Evolutionary conservation across 1,139 yeast genomes (phyloP).

Genomic region (Yamadazyma triangularis): DNA sequence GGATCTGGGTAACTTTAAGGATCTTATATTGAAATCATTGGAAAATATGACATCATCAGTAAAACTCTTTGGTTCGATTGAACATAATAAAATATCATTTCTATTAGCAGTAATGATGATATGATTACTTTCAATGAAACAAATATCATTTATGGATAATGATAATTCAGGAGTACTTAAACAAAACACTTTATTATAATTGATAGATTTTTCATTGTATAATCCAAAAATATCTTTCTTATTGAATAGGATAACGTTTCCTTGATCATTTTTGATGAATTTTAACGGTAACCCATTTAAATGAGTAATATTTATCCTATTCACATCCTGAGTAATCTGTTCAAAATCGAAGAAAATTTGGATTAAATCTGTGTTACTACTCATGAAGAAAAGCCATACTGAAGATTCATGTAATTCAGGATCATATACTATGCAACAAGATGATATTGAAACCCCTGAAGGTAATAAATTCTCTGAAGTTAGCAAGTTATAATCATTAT

Average conservation of each 20-base stretch:
- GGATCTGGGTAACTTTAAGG: slow-evolving; percentile 10
- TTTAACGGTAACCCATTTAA: slow-evolving; percentile 13
- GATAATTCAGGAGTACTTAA: slow-evolving; percentile 1
- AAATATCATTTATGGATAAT: slow-evolving; percentile 9
- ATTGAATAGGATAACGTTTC: slow-evolving; percentile 11
- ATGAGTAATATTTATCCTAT: slow-evolving; percentile 3
- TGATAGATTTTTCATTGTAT: slow-evolving; percentile 3
- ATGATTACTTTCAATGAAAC: slow-evolving; percentile 6
- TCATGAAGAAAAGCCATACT: slow-evolving; percentile 14
- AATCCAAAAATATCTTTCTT: slow-evolving; percentile 7
- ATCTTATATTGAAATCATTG: slow-evolving; percentile 13
- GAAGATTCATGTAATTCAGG: background rate
- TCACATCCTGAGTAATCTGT: slow-evolving; percentile 2
- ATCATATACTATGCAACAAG: slow-evolving; percentile 5
- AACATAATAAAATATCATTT: slow-evolving; percentile 8
- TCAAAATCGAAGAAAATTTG: slow-evolving; percentile 9
- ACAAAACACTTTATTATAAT: slow-evolving; percentile 7
- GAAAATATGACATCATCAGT: slow-evolving; percentile 12
- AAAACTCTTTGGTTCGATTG: slow-evolving; percentile 3
- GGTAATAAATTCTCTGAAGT: slow-evolving; percentile 4
- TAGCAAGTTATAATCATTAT: slow-evolving; percentile 6
- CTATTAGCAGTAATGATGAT: slow-evolving; percentile 6
- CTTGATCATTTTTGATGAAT: slow-evolving; percentile 6
- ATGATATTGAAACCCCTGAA: slow-evolving; percentile 4
- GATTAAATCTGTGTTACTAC: slow-evolving; percentile 13